Percentiles rank a stretch among this genome's conserved stretches.
These are phyloP conservation scores for Tubosaeta sp. DNA, from an alignment of 768 basidiomycete species.

Conservation along the genomic window DNA sequence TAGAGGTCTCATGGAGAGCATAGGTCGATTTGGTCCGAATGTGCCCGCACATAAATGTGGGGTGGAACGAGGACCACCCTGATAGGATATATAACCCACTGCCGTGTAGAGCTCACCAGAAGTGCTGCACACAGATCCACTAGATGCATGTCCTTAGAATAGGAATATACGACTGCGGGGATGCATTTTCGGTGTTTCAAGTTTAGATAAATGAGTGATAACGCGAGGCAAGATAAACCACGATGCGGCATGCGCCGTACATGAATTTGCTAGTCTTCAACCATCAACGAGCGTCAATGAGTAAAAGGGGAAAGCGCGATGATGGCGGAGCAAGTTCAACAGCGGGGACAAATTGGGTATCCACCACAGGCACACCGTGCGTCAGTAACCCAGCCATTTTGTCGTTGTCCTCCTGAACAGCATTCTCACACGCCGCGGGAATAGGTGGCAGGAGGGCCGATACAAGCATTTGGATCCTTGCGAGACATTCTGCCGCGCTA, in stretches of 20 bases:
- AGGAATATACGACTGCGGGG: slow-evolving; percentile 12
- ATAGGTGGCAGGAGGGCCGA: slow-evolving; percentile 49
- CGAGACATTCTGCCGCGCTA: slow-evolving; percentile 41
- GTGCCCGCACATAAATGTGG: slow-evolving; percentile 6
- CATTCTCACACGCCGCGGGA: slow-evolving; percentile 14
- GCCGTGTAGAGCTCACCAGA: slow-evolving; percentile 3
- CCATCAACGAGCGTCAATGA: slow-evolving; percentile 43
- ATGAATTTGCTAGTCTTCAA: slow-evolving; percentile 11
- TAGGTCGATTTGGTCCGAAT: background rate
- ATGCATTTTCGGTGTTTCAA: slow-evolving; percentile 17
- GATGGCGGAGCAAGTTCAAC: slow-evolving; percentile 67
- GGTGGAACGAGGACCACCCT: slow-evolving; percentile 9
- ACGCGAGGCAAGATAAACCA: slow-evolving; percentile 15
- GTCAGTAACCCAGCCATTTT: slow-evolving; percentile 44
- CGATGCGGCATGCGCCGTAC: slow-evolving; percentile 14
- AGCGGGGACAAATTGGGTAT: slow-evolving; percentile 54
- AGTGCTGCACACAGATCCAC: slow-evolving; percentile 12
- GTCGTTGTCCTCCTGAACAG: slow-evolving; percentile 30
- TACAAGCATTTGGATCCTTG: slow-evolving; percentile 58
- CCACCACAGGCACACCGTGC: slow-evolving; percentile 48
- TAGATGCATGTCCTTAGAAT: slow-evolving; percentile 13
- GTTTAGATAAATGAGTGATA: slow-evolving; percentile 31
- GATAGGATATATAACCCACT: slow-evolving; percentile 26
- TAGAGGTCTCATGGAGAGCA: slow-evolving; percentile 8
- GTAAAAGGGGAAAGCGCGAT: slow-evolving; percentile 69